Evolutionary conservation across 2,329 filamentous ascomycete species (phyloP), one percentile per base, ranked within the genome.

Genomic region (Leptographium galeiforme): DNA sequence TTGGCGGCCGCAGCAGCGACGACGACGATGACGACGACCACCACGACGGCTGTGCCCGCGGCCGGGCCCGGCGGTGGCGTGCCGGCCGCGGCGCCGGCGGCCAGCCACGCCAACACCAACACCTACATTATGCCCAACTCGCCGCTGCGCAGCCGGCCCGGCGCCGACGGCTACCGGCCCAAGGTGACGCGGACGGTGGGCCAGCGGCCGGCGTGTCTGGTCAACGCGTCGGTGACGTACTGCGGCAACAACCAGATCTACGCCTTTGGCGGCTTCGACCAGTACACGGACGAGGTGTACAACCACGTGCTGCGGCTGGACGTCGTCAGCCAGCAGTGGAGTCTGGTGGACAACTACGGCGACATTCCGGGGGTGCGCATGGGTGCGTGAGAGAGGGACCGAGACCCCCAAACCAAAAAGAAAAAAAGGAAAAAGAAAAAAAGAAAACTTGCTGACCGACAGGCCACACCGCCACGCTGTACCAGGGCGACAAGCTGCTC

Each of bases 151-250:
- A 78, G 76, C 61, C 76, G 79, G 55, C 72, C 76, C 19, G 76
- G 76, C 56, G 75, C 75, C 53, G 89, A 94, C 64, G 82, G 82
- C 58, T 94, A 95, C 68, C 84, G 85, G 50, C 91, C 91, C 39
- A 87, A 84, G 65, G 87, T 95, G 57, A 91, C 79, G 40, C 82
- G 84, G 62, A 87, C 85, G 13, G 73, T 86, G 49, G 86, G 86
- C 48, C 83, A 88, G 69, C 81, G 90, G 60, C 93, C 93, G 40
- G 90, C 93, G 39, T 97, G 91, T 65, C 77, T 98, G 50, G 91
- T 98, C 60, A 98, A 98, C 73, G 93, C 93, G 51, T 97, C 93
- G 1, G 91, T 97, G 56, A 98, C 93, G n/a, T 96, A 95, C 67
- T 95, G 93, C 63, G 90, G 90, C 56, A 93, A 95, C 70, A 93